Base-by-base conservation (phyloP, 2,329 filamentous ascomycete genomes). In the Colletotrichum agaves region DNA sequence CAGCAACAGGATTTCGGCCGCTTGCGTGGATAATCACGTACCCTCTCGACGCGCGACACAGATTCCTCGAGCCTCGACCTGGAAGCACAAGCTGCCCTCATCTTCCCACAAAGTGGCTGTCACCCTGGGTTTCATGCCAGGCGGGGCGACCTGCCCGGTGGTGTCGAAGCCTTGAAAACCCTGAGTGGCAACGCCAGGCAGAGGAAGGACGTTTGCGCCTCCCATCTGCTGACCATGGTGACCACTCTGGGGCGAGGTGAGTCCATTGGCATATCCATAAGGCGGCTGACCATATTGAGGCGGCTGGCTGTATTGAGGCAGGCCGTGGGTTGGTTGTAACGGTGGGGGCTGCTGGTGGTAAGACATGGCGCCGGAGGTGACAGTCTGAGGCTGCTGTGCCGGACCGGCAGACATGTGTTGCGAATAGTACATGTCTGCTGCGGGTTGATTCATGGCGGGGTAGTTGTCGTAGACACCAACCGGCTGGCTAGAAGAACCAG, bases 61-160 rank as follows among this genome's bases (percentile, higher is more conserved):
- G 60, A 99, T 95, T 53, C 95, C 95, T 72, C 96, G 91, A 3
- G 96, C 95, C 79, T 98, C 96, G 1, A 98, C 96, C 78, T 98
- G 96, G 77, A 98, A 99, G 81, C 96, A 99, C 33, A 98, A 84
- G 76, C 94, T 98, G 37, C 96, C 96, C 77, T 99, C 96, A 73
- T 99, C 96, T 83, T 98, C 96, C 96, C 96, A 99, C 23, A 99
- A 80, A 0, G 96, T 99, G 8, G 96, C 96, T 4, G 96, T 98
- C 31, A 99, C 96, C 70, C 95, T 87, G 19, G 96, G 96, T 83
- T 98, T 98, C 89, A 97, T 97, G 33, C 95, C 95, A 3, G 93
- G 92, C 8, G 96, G 96, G 17, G 94, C 93, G 67, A 97, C 83
- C 78, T 98, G 96, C 8, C 96, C 96, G n/a, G 93, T 97, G 7